Evolutionary conservation across 495 filamentous ascomycete species (phyloP).

Genomic region (Hypomontagnella monticulosa): DNA sequence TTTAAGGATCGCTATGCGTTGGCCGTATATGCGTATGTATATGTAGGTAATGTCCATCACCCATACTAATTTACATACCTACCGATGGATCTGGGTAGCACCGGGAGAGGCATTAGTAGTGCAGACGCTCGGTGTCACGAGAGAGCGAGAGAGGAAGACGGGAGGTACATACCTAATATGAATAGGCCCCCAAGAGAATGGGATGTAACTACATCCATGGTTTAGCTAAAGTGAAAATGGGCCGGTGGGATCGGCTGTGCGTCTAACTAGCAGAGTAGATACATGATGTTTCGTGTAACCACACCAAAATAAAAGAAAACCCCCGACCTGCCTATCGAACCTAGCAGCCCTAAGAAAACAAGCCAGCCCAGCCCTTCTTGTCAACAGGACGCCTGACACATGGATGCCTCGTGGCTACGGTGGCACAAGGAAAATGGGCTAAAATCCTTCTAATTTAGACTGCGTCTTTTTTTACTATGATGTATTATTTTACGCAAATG

Average conservation of each 20-base stretch:
- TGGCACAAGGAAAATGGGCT: slow-evolving; percentile 25
- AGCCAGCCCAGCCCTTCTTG: too few species aligned
- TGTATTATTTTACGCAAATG: too few species aligned
- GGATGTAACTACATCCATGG: too few species aligned
- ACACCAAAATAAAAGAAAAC: slow-evolving; percentile 36
- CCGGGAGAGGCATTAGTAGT: slow-evolving; percentile 4
- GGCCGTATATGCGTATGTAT: too few species aligned
- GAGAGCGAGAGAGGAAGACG: too few species aligned
- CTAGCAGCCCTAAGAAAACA: slow-evolving; percentile 27
- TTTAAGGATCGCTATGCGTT: too few species aligned
- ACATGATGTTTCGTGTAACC: slow-evolving; percentile 32
- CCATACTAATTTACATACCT: not conserved
- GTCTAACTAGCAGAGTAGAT: slow-evolving; percentile 18
- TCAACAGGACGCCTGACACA: slow-evolving; percentile 30
- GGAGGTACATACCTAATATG: too few species aligned
- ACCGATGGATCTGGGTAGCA: not conserved
- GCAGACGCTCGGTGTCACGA: slow-evolving; percentile 24
- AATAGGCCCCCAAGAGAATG: too few species aligned
- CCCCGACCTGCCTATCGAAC: slow-evolving; percentile 22
- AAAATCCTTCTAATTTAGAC: slow-evolving; percentile 39
- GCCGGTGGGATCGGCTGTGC: slow-evolving; percentile 31
- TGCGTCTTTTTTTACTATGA: slow-evolving; percentile 28
- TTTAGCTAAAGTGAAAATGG: slow-evolving; percentile 21
- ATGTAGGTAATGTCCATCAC: too few species aligned
- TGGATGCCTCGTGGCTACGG: slow-evolving; percentile 39